Conservation (phyloP, 495 filamentous ascomycete species). For the Penicillium nucicola region DNA sequence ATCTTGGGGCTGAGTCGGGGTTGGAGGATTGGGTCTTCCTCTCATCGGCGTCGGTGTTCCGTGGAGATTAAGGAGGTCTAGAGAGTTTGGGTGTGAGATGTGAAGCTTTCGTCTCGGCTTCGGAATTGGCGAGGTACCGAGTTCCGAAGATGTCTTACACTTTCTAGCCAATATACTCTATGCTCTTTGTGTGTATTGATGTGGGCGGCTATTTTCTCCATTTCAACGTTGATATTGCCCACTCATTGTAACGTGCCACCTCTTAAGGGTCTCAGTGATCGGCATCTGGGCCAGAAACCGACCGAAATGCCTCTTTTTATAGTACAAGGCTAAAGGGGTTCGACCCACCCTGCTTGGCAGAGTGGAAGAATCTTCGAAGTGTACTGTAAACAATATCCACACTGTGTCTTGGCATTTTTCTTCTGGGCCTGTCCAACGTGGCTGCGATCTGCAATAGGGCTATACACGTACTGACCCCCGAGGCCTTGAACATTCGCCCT, state of each 20-base stretch:
- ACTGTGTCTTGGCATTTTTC: background rate
- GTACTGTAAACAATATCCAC: background rate
- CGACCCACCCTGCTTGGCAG: too few relatives aligned
- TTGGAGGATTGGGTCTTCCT: constrained; percentile 5
- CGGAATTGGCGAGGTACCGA: background rate
- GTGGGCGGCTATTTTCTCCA: too few relatives aligned
- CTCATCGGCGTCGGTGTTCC: background rate
- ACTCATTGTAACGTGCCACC: too few relatives aligned
- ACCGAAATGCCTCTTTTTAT: background rate
- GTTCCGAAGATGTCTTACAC: too few relatives aligned
- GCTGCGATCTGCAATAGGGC: too few relatives aligned
- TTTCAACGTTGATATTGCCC: too few relatives aligned
- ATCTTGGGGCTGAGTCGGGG: constrained; percentile 23
- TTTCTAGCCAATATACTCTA: too few relatives aligned
- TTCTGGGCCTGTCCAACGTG: too few relatives aligned
- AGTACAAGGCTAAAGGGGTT: background rate
- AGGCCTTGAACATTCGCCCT: background rate
- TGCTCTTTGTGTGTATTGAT: too few relatives aligned
- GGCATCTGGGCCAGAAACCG: too few relatives aligned
- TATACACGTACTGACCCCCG: background rate
- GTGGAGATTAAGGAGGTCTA: constrained; percentile 3
- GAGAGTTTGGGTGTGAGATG: background rate
- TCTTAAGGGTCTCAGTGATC: too few relatives aligned
- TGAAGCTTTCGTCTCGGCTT: background rate
- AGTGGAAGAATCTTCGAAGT: too few relatives aligned